Conservation (phyloP, 768 basidiomycete genomes). For the Mycena leptocephala region DNA sequence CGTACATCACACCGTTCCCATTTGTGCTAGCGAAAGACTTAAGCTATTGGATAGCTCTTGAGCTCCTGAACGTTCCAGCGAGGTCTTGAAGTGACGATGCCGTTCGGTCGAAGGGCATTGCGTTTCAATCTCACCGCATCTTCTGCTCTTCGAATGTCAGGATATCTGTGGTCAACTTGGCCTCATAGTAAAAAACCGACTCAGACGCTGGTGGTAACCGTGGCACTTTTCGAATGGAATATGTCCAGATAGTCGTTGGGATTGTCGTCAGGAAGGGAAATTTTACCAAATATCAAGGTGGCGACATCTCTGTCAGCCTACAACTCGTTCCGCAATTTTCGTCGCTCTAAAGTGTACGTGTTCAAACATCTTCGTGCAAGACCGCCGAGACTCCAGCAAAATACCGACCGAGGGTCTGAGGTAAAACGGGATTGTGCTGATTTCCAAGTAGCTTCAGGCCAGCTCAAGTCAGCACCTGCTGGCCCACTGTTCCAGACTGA, state of each 20-base stretch:
- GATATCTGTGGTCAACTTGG: constrained; percentile 7
- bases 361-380: constrained; percentile 12
- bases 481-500: no score
- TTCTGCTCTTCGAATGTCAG: background rate
- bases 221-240: background rate
- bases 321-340: background rate
- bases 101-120: constrained; percentile 17
- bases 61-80: background rate
- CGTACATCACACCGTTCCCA: no score
- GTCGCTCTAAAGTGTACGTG: constrained; percentile 22
- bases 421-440: no score
- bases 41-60: background rate
- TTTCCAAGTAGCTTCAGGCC: no score
- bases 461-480: no score
- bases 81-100: constrained; percentile 9
- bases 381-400: constrained; percentile 17
- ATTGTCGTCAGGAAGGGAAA: constrained; percentile 15
- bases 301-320: constrained; percentile 20
- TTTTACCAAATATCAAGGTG: constrained; percentile 9
- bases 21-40: background rate
- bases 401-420: constrained; percentile 34
- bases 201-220: constrained; percentile 15
- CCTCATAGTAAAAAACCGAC: background rate
- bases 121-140: background rate
- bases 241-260: constrained; percentile 8